phyloP scores from a whole-genome alignment of 1,284 basidiomycete genomes.

The Fomes fomentarius region DNA sequence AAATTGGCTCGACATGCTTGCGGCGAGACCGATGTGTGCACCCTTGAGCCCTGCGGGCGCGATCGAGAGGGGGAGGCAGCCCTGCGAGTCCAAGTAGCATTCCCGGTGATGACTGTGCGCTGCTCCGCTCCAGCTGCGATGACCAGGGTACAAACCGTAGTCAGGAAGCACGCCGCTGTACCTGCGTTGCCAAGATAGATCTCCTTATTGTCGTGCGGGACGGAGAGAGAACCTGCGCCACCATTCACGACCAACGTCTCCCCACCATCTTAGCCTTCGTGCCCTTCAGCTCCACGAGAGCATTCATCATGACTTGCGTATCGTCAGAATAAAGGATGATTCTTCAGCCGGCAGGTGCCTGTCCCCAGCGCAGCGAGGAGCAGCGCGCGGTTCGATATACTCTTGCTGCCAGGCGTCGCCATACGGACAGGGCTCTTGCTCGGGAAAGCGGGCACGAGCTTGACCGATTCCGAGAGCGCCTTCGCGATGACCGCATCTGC shows the following conservation, averaged over 20 bases:
- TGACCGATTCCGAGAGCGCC: conserved; percentile 78
- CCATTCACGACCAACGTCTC: conserved; percentile 94
- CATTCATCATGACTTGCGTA: conserved; percentile 99
- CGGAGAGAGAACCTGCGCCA: conserved; percentile 79
- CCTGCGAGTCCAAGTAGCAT: conserved; percentile 84
- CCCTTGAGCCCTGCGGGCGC: conserved; percentile 85
- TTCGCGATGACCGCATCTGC: conserved; percentile 81
- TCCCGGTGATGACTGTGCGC: conserved; percentile 89
- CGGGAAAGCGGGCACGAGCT: conserved; percentile 72
- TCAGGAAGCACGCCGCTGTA: conserved; percentile 97
- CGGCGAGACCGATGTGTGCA: conserved; percentile 87
- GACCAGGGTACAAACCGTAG: conserved; percentile 92
- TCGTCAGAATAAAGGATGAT: conserved; percentile 97
- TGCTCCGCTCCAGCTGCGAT: conserved; percentile 48
- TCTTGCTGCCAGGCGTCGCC: conserved; percentile 95
- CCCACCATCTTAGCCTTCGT: conserved; percentile 88
- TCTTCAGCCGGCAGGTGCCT: conserved; percentile 88
- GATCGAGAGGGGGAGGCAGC: conserved; percentile 91
- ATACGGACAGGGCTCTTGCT: conserved; percentile 76
- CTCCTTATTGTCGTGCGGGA: conserved; percentile 82
- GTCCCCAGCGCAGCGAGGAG: conserved; percentile 91
- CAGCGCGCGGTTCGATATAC: conserved; percentile 94
- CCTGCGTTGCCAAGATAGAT: conserved; percentile 98
- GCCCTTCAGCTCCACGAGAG: conserved; percentile 88
- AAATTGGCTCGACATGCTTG: conserved; percentile 97